Evolutionary conservation across 2,329 filamentous ascomycete genomes (phyloP).

Genomic region (Parastagonospora avenae): DNA sequence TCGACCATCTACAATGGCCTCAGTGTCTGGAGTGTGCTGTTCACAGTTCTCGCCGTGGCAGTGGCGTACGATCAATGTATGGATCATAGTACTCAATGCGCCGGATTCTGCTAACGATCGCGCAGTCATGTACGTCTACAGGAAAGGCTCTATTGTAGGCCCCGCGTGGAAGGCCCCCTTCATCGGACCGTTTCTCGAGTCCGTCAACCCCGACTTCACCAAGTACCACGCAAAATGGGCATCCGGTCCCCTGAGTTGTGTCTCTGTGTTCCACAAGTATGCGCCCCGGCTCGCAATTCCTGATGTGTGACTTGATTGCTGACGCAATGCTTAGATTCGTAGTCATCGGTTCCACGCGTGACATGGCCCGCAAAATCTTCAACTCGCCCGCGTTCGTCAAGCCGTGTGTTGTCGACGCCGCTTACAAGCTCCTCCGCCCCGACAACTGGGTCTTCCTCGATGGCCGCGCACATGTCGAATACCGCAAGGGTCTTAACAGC

Average conservation of each 20-base stretch:
- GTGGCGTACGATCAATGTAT: constrained; percentile 89
- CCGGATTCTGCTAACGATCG: constrained; percentile 40
- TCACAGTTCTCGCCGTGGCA: constrained; percentile 72
- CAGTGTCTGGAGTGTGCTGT: constrained; percentile 43
- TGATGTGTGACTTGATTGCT: constrained; percentile 10
- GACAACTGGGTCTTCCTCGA: constrained; percentile 98
- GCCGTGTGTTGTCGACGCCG: constrained; percentile 93
- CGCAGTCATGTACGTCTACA: constrained; percentile 58
- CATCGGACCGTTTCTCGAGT: constrained; percentile 92
- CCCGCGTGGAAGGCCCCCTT: constrained; percentile 56
- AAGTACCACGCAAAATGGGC: constrained; percentile 92
- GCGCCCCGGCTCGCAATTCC: constrained; percentile 3
- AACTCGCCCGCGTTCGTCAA: constrained; percentile 92
- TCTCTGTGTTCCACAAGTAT: constrained; percentile 99
- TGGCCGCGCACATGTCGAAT: constrained; percentile 92
- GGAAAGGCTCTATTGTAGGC: constrained; percentile 54
- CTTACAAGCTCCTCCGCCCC: constrained; percentile 87
- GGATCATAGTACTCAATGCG: constrained; percentile 42
- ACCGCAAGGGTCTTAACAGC: constrained; percentile 93
- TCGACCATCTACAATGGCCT: constrained; percentile 39
- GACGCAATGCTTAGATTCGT: constrained; percentile 71
- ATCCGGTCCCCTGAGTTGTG: constrained; percentile 90
- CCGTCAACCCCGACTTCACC: constrained; percentile 87
- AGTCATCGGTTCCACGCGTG: constrained; percentile 91
- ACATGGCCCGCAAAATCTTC: constrained; percentile 95